These are phyloP conservation scores for Saccharum officinarum DNA, from an alignment of 176 grass and related monocot species.

Conservation along the genomic window DNA sequence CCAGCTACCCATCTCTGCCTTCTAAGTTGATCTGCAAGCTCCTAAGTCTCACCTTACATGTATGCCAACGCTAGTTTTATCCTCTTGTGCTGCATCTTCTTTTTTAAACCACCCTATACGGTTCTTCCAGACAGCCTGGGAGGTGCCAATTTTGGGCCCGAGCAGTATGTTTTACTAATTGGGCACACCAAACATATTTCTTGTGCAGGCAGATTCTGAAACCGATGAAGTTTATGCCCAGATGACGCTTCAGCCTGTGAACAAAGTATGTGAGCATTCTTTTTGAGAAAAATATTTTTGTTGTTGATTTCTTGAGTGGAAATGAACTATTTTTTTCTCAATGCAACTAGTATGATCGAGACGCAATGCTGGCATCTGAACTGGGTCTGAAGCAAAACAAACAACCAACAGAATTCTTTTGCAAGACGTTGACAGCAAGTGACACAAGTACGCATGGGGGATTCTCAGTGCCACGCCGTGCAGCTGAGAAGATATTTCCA, in stretches of 20 bases:
- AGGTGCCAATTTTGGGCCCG: neutral
- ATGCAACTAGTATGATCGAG: conserved; percentile 77
- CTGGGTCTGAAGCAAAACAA: conserved; percentile 97
- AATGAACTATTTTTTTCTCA: conserved; percentile 21
- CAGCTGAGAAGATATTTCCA: conserved; percentile 99
- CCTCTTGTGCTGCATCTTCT: neutral
- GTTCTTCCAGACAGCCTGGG: neutral
- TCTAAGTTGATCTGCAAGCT: conserved; percentile 95
- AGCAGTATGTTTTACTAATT: neutral
- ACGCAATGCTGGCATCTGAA: conserved; percentile 95
- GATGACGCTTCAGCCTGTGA: conserved; percentile 98
- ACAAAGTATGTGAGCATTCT: conserved; percentile 58
- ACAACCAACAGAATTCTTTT: conserved; percentile 93
- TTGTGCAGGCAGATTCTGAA: conserved; percentile 87
- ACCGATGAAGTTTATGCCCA: conserved; percentile 99
- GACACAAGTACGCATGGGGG: conserved; percentile 98
- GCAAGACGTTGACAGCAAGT: conserved; percentile 91
- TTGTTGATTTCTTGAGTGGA: neutral
- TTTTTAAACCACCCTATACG: neutral
- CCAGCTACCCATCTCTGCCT: conserved; percentile 87
- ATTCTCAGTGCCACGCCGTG: conserved; percentile 93
- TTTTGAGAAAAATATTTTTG: neutral
- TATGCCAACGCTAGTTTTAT: conserved; percentile 27
- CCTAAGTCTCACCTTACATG: conserved; percentile 85
- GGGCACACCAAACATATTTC: neutral